Conservation (phyloP, 2,329 filamentous ascomycete genomes). For the Arthrobotrys musiformis region DNA sequence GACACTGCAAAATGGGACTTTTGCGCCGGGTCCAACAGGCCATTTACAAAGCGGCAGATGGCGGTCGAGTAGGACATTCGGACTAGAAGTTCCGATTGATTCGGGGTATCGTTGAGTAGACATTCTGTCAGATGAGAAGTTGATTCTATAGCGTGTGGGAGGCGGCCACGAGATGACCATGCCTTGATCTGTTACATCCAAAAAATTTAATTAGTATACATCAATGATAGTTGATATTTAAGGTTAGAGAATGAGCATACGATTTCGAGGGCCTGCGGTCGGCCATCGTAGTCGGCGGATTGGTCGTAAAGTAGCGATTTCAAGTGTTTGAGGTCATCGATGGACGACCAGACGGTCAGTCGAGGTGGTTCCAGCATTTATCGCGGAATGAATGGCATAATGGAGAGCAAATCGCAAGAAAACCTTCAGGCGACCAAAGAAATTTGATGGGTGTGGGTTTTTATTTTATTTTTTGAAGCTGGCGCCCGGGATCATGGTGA, state of each 20-base stretch:
- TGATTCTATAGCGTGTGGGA: slow-evolving; percentile 82
- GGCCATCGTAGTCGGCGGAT: slow-evolving; percentile 34
- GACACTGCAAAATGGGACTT: slow-evolving; percentile 71
- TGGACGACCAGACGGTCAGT: slow-evolving; percentile 54
- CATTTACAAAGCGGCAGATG: slow-evolving; percentile 82
- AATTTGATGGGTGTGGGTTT: no score
- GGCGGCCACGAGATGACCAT: slow-evolving; percentile 78
- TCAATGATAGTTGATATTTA: neutral
- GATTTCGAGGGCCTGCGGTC: slow-evolving; percentile 41
- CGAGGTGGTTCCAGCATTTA: slow-evolving; percentile 55
- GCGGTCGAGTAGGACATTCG: slow-evolving; percentile 78
- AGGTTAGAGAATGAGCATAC: neutral
- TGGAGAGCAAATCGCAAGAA: neutral
- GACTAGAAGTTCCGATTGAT: slow-evolving; percentile 70
- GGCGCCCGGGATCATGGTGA: neutral
- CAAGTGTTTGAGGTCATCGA: slow-evolving; percentile 45
- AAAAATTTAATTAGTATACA: neutral
- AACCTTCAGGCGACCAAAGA: slow-evolving; percentile 17
- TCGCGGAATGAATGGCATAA: slow-evolving; percentile 15
- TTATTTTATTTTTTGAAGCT: slow-evolving; percentile 18
- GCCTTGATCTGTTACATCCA: slow-evolving; percentile 55
- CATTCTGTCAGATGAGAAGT: slow-evolving; percentile 79
- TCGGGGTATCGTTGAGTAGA: slow-evolving; percentile 71
- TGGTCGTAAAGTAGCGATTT: slow-evolving; percentile 52
- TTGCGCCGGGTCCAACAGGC: slow-evolving; percentile 78